These are phyloP conservation scores for Boletus insuetus DNA, from an alignment of 768 basidiomycete species.

Conservation along the genomic window DNA sequence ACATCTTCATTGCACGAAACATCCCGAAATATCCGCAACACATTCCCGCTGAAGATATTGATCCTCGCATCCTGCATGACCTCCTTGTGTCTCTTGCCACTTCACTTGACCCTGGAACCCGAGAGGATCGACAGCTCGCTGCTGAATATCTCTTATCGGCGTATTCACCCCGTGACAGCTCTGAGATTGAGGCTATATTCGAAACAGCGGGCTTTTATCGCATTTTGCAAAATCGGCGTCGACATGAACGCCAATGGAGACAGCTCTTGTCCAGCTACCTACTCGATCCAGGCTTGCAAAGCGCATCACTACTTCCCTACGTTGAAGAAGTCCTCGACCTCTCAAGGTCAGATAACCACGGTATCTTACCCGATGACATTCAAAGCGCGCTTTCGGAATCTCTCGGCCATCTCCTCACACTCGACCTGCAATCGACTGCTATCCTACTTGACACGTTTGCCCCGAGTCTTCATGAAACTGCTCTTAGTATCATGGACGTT, in stretches of 20 bases:
- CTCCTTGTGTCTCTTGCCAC: constrained; percentile 77
- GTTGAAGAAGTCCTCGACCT: constrained; percentile 58
- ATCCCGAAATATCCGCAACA: constrained; percentile 95
- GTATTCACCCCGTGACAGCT: constrained; percentile 81
- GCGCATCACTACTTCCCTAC: constrained; percentile 61
- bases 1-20: constrained; percentile 96
- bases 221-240: constrained; percentile 80
- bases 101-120: constrained; percentile 71
- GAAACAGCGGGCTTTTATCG: constrained; percentile 86
- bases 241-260: constrained; percentile 74
- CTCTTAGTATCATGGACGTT: constrained; percentile 49
- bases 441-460: constrained; percentile 64
- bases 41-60: constrained; percentile 43
- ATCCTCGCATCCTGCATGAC: constrained; percentile 64
- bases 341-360: constrained; percentile 46
- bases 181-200: constrained; percentile 66
- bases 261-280: constrained; percentile 71
- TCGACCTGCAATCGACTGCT: constrained; percentile 66
- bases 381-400: constrained; percentile 50
- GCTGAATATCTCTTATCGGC: constrained; percentile 90
- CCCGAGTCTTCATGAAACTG: constrained; percentile 64
- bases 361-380: constrained; percentile 55
- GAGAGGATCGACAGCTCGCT: constrained; percentile 93
- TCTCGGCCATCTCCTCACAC: constrained; percentile 61
- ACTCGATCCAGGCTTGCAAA: constrained; percentile 62